Conservation (phyloP, 768 basidiomycete species). For the Mycena latifolia region DNA sequence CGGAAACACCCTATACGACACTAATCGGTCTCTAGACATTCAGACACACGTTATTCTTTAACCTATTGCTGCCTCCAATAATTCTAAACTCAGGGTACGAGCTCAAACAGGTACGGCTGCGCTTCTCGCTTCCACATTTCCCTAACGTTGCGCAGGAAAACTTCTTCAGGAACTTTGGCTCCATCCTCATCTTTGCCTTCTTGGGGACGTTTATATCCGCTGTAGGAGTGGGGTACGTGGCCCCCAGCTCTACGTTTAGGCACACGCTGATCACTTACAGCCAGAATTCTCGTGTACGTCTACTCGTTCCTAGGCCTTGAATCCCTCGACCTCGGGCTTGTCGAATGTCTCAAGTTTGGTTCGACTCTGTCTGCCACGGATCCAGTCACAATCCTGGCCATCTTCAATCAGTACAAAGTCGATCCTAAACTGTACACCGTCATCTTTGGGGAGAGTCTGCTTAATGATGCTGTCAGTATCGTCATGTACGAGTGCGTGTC, state of each 20-base stretch:
- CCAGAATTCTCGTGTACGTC: constrained; percentile 92
- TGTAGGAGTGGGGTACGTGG: constrained; percentile 91
- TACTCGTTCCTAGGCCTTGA: constrained; percentile 95
- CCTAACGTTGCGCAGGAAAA: constrained; percentile 74
- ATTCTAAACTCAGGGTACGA: constrained; percentile 99
- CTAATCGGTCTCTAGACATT: constrained; percentile 73
- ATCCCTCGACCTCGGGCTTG: constrained; percentile 83
- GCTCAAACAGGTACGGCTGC: constrained; percentile 84
- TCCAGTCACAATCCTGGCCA: constrained; percentile 97
- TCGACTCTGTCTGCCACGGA: constrained; percentile 98
- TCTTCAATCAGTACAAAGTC: constrained; percentile 98
- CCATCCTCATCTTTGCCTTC: constrained; percentile 94
- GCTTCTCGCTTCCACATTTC: not conserved
- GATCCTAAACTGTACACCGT: constrained; percentile 97
- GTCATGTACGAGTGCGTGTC: constrained; percentile 98
- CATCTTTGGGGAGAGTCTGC: constrained; percentile 96
- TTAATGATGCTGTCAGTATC: constrained; percentile 99
- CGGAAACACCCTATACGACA: constrained; percentile 5
- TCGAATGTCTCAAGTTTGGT: constrained; percentile 97
- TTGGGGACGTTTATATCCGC: constrained; percentile 97
- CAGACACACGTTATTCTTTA: constrained; percentile 98
- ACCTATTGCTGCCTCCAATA: constrained; percentile 97
- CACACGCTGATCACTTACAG: constrained; percentile 60
- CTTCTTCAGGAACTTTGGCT: constrained; percentile 98
- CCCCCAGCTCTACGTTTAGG: not conserved